Base-by-base conservation (phyloP, 306 rosid genomes). In the Vicia faba region DNA sequence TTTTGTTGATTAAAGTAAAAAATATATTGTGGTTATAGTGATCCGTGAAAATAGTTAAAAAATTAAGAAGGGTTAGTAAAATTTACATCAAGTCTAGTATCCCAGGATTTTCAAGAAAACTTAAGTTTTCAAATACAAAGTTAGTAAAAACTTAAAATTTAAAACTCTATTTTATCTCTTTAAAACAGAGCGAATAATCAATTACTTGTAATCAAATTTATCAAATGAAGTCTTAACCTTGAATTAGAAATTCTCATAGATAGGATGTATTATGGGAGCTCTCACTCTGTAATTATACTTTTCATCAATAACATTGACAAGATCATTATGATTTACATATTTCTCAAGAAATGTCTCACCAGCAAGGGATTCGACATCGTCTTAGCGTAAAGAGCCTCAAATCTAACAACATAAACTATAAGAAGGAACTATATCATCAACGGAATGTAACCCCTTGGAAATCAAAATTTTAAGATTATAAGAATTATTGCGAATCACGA, bases 221-320 rank as follows among this genome's bases (percentile, higher is more conserved):
- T 63, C 41, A 7, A 68, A 54, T 20, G 20, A 51, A 44, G 46
- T 61, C 43, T 84, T 58, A 59, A 89, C 96, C 96, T 84, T 84
- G 78, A 92, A 97, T 15, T 92, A 88, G 78, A 90, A 93, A 79
- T 93, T 93, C 83, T 93, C 99, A 53, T 80, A 85, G 49, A 90
- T 82, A 53, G 97, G 92, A 79, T 93, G 97, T 64, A 73, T 69
- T 51, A 96, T 84, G 68, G 96, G 76, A 58, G 89, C 91, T 66
- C 50, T 81, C 55, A 87, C 87, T 29, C 74, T 88, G 29, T 92
- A 89, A 43, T 28, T 80, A 36, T 82, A 51, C 80, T 86, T 90
- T 35, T 81, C 83, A 74, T 93, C 90, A 56, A 90, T 86, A 63
- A 82, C 69, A 28, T 97, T 93, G 45, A 93, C 96, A 41, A 86